Conservation (phyloP, 78 protist species). For the Dictyostelium purpureum region DNA sequence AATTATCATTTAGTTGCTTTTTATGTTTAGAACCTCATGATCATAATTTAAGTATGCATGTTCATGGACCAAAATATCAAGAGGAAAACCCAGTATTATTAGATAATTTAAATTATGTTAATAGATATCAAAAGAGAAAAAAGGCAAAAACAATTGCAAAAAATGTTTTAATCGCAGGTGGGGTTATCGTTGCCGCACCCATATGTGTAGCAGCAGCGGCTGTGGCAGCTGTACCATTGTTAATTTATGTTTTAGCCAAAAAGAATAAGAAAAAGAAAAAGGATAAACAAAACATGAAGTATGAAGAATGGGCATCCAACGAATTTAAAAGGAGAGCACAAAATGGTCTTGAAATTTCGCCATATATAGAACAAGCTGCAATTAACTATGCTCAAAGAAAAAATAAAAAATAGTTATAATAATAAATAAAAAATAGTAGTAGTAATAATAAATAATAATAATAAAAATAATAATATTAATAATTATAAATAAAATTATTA, state of each 20-base stretch:
- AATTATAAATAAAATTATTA: not conserved
- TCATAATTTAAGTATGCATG: conserved; percentile 48
- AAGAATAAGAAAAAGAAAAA: not conserved
- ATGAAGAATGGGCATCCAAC: not conserved
- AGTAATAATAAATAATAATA: not conserved
- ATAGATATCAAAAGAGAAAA: not conserved
- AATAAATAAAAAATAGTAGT: not conserved
- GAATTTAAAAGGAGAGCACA: conserved; percentile 37
- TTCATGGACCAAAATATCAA: conserved; percentile 37
- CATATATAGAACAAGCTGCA: not conserved
- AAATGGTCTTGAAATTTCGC: not conserved
- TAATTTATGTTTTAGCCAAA: not conserved
- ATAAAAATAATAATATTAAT: not conserved
- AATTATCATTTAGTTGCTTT: conserved; percentile 21
- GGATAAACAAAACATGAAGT: not conserved
- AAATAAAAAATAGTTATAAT: too few species aligned
- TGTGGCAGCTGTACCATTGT: conserved; percentile 11
- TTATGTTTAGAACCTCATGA: conserved; percentile 65
- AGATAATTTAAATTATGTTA: not conserved
- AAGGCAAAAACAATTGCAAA: not conserved
- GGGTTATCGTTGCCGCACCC: not conserved
- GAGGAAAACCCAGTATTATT: not conserved
- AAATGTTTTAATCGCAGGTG: not conserved
- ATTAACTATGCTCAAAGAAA: not conserved
- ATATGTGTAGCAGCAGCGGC: not conserved